phyloP scores from a whole-genome alignment of 192 early-diverging fungal species.

The Linnemannia hyalina region DNA sequence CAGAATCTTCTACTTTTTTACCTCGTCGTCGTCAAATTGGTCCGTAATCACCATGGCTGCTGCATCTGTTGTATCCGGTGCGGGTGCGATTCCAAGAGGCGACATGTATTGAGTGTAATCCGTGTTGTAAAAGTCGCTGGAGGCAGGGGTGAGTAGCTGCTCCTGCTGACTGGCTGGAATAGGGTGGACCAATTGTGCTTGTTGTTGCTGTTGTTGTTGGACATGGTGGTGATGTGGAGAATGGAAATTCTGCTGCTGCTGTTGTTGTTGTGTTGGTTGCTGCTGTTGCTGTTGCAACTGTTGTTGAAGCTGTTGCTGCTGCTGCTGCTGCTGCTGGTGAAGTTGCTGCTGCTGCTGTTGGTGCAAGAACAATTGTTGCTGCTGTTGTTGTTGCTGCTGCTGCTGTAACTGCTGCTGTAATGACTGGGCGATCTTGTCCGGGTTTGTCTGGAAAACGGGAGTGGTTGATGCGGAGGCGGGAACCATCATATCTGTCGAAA shows the following conservation, averaged over 20 bases:
- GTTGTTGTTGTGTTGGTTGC: conserved; percentile 1
- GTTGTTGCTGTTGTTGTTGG: conserved; percentile 24
- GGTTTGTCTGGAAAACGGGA: conserved; percentile 37
- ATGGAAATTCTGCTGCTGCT: conserved; percentile 8
- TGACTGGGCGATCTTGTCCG: conserved; percentile 35
- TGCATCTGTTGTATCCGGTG: conserved; percentile 31
- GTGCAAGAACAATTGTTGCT: conserved; percentile 15
- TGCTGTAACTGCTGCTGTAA: conserved; percentile 36
- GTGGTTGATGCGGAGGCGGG: conserved; percentile 44
- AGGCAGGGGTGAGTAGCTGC: conserved; percentile 42
- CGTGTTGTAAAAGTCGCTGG: conserved; percentile 37
- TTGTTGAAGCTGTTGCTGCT: conserved; percentile 16
- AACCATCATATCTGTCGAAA: conserved; percentile 30
- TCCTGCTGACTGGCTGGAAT: conserved; percentile 34
- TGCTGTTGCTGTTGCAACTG: conserved; percentile 24
- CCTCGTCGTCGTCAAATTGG: conserved; percentile 56
- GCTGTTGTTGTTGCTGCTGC: conserved; percentile 20
- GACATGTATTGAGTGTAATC: conserved; percentile 55
- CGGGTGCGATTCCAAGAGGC: conserved; percentile 37
- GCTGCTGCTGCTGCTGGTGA: conserved; percentile 32
- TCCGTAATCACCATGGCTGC: conserved; percentile 50
- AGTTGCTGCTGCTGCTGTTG: conserved; percentile 35
- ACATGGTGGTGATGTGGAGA: neutral
- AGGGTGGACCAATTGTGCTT: conserved; percentile 4
- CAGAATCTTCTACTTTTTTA: neutral